A percentile compares a stretch with the other conserved stretches of the same genome.
phyloP scores from a whole-genome alignment of 768 basidiomycete genomes.

The Suillus sp. region DNA sequence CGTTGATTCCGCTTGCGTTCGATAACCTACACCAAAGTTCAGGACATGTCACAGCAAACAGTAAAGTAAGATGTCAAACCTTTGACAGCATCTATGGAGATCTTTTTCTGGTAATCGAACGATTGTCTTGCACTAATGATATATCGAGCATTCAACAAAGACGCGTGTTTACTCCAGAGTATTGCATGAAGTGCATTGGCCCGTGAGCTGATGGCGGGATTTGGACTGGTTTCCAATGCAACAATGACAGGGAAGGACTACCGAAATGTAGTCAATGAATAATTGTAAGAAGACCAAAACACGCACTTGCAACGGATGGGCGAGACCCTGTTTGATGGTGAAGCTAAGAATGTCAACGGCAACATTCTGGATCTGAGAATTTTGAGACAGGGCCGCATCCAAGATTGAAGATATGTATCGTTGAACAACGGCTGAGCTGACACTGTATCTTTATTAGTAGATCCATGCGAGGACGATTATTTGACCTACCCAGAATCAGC shows the following conservation, averaged over 20 bases:
- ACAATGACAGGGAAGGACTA: slow-evolving; percentile 92
- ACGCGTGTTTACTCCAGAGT: slow-evolving; percentile 86
- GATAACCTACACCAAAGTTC: slow-evolving; percentile 53
- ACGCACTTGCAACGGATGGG: slow-evolving; percentile 87
- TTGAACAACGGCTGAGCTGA: slow-evolving; percentile 93
- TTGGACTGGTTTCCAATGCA: slow-evolving; percentile 87
- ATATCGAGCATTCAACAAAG: slow-evolving; percentile 85
- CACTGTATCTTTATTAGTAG: slow-evolving; percentile 47
- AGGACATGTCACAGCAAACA: slow-evolving; percentile 4
- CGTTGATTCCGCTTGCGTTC: slow-evolving; percentile 59
- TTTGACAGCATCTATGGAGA: slow-evolving; percentile 48
- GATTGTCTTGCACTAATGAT: slow-evolving; percentile 77
- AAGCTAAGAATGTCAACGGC: slow-evolving; percentile 92
- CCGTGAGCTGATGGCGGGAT: slow-evolving; percentile 59
- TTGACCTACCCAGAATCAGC: slow-evolving; percentile 89
- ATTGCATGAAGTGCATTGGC: slow-evolving; percentile 81
- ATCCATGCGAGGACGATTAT: background rate
- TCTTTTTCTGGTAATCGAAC: slow-evolving; percentile 79
- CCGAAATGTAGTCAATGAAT: slow-evolving; percentile 10
- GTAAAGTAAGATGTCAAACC: slow-evolving; percentile 40
- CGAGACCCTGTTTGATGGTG: slow-evolving; percentile 92
- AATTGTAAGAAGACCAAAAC: slow-evolving; percentile 1
- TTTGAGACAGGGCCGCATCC: slow-evolving; percentile 73
- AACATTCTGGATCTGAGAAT: slow-evolving; percentile 70
- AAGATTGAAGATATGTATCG: slow-evolving; percentile 86